These are phyloP conservation scores for Xylariaceae sp. DNA, from an alignment of 2,329 filamentous ascomycete species.

Conservation along the genomic window DNA sequence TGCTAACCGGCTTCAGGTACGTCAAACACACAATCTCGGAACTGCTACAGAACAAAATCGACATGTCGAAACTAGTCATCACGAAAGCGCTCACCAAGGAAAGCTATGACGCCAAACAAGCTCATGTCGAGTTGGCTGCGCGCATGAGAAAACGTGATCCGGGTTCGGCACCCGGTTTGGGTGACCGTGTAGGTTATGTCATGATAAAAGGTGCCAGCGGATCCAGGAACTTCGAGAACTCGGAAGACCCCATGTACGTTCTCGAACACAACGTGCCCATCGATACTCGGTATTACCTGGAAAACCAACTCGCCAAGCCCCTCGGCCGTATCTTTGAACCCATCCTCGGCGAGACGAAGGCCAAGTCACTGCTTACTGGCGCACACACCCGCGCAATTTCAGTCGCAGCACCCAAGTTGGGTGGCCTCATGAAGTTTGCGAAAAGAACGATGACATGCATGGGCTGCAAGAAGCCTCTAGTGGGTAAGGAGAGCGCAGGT, in stretches of 20 bases:
- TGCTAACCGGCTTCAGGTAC: conserved; percentile 58
- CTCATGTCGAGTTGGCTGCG: conserved; percentile 89
- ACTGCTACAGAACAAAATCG: conserved; percentile 91
- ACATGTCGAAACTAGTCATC: conserved; percentile 99
- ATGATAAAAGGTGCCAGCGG: conserved; percentile 89
- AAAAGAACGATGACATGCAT: conserved; percentile 98
- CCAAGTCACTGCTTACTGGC: conserved; percentile 77
- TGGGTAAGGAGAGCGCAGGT: conserved; percentile 68
- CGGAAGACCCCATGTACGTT: conserved; percentile 94
- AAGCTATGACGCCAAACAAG: conserved; percentile 87
- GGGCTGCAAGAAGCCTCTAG: conserved; percentile 96
- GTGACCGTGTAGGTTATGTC: conserved; percentile 96
- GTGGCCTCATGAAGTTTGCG: conserved; percentile 95
- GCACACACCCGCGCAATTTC: conserved; percentile 94
- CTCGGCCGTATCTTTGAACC: conserved; percentile 95
- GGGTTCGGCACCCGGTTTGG: conserved; percentile 84
- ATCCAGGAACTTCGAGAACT: conserved; percentile 93
- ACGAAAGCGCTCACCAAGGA: conserved; percentile 93
- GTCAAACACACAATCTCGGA: conserved; percentile 96
- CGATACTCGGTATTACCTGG: conserved; percentile 96
- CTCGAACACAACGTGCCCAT: conserved; percentile 97
- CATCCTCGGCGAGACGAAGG: conserved; percentile 90
- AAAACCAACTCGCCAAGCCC: conserved; percentile 96
- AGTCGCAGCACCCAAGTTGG: conserved; percentile 83
- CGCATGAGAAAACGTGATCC: conserved; percentile 97